Percentiles rank a stretch among this genome's conserved stretches.
phyloP scores from a whole-genome alignment of 768 basidiomycete genomes.

The Boletus fagicola region DNA sequence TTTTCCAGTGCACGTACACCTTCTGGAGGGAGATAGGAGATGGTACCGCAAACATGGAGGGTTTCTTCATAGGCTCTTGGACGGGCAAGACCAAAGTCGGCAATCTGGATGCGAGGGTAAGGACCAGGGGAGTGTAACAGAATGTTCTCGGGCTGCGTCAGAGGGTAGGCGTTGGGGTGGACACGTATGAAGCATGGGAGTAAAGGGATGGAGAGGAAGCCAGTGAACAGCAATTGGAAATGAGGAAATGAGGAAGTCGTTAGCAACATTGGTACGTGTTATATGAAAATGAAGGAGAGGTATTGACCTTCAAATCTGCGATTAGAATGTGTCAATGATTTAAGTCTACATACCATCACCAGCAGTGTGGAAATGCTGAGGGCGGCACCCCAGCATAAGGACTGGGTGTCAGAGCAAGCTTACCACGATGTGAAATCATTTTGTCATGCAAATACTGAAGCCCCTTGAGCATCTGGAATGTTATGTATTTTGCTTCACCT shows the following conservation, averaged over 20 bases:
- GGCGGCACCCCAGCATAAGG: neutral
- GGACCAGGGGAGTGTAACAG: constrained; percentile 75
- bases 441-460: constrained; percentile 68
- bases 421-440: constrained; percentile 79
- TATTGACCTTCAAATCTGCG: constrained; percentile 63
- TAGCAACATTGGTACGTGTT: neutral
- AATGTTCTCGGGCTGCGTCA: constrained; percentile 75
- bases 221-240: neutral
- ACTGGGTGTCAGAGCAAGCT: constrained; percentile 10
- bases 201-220: neutral
- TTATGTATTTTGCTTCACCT: constrained; percentile 81
- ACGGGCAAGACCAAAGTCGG: constrained; percentile 84
- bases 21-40: constrained; percentile 83
- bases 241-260: neutral
- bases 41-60: constrained; percentile 83
- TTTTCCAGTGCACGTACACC: constrained; percentile 77
- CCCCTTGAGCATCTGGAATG: constrained; percentile 74
- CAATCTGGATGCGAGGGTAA: constrained; percentile 81
- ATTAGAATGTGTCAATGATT: constrained; percentile 1
- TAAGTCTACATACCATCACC: neutral
- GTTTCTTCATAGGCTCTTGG: constrained; percentile 79
- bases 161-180: neutral
- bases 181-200: neutral
- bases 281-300: neutral
- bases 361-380: neutral